phyloP scores from a whole-genome alignment of 2,329 filamentous ascomycete genomes.

The Dryadomyces quercus-mongolicae region DNA sequence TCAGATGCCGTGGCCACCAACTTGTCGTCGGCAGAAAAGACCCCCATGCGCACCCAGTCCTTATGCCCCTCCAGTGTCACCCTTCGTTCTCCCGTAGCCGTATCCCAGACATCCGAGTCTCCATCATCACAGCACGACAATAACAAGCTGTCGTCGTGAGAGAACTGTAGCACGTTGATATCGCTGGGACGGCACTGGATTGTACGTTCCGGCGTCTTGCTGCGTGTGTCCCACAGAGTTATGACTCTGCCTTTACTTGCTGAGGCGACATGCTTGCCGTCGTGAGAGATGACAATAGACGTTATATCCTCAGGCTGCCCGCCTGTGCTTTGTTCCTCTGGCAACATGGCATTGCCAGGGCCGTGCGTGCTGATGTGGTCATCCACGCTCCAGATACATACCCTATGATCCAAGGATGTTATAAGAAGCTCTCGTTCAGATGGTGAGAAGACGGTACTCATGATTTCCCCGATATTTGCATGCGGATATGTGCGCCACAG shows the following conservation, averaged over 20 bases:
- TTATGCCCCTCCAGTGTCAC: neutral
- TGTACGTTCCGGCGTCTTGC: neutral
- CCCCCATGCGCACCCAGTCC: neutral
- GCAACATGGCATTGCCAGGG: neutral
- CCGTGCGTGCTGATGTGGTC: neutral
- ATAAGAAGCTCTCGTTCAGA: neutral
- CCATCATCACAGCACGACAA: neutral
- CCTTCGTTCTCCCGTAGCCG: neutral
- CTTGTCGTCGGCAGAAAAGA: neutral
- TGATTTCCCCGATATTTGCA: no score
- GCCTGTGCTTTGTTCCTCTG: no score
- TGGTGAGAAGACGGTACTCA: neutral
- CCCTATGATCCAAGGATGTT: neutral
- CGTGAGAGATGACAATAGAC: neutral
- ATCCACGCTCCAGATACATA: neutral
- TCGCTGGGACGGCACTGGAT: neutral
- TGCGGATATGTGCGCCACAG: neutral
- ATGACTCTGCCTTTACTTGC: neutral
- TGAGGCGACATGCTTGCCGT: neutral
- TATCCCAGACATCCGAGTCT: neutral
- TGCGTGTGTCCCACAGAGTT: neutral
- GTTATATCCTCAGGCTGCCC: neutral
- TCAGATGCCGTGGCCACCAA: neutral
- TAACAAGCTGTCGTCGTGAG: neutral
- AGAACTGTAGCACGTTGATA: neutral